Base-by-base conservation (phyloP, 257 asterid species). In the Cruciata laevipes region DNA sequence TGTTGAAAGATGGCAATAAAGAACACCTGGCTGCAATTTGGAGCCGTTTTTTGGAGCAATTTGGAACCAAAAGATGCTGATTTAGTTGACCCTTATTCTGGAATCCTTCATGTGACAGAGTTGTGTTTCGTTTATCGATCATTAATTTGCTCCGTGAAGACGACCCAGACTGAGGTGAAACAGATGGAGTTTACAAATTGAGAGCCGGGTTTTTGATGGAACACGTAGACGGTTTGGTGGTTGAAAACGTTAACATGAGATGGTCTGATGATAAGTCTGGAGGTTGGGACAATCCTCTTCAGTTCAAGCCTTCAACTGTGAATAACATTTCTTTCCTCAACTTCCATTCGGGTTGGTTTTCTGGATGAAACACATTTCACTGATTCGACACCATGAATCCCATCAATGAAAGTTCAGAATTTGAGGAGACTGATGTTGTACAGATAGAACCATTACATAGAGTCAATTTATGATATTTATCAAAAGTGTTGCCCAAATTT, bases 141-240 rank as follows among this genome's bases (percentile, higher is more conserved):
- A n/a, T n/a, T n/a, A n/a, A n/a, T n/a, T n/a, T n/a, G n/a, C n/a
- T n/a, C n/a, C n/a, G n/a, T n/a, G n/a, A n/a, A n/a, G n/a, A n/a
- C n/a, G n/a, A n/a, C n/a, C n/a, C n/a, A n/a, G n/a, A n/a, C n/a
- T n/a, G n/a, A n/a, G n/a, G n/a, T n/a, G n/a, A n/a, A n/a, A n/a
- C n/a, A n/a, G n/a, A n/a, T n/a, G n/a, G n/a, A n/a, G n/a, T n/a
- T n/a, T n/a, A n/a, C n/a, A n/a, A n/a, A n/a, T n/a, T n/a, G n/a
- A n/a, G n/a, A n/a, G 99, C 96, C 1, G 97, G 97, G 73, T 76
- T 93, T 82, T 52, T 85, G 78, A 90, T 93, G 99, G 97, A 88
- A 68, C 91, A 93, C 70, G 77, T 90, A 63, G 89, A 93, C 63
- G 97, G 99, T 9, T 69, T 93, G 77, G 71, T 52, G 30, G 76